Evolutionary conservation across 2,329 filamentous ascomycete species (phyloP).

Genomic region (Sarocladium strictum): DNA sequence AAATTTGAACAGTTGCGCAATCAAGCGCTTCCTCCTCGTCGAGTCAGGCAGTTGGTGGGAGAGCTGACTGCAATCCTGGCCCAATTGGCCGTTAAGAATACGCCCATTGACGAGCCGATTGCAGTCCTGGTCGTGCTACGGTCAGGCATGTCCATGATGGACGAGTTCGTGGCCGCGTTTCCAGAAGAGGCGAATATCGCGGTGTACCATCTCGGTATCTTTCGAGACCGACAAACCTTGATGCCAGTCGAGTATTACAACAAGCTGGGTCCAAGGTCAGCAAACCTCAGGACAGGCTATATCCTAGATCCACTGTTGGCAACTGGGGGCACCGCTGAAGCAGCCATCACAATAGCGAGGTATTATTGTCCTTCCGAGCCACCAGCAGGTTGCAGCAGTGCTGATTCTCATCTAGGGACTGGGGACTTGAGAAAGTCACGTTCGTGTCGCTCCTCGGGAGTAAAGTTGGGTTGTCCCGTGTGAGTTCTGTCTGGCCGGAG

Average conservation of each 20-base stretch:
- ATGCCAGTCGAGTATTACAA: constrained; percentile 67
- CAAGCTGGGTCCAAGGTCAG: constrained; percentile 44
- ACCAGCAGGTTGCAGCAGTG: no score
- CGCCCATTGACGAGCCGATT: constrained; percentile 18
- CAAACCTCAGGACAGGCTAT: constrained; percentile 47
- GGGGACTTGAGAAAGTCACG: constrained; percentile 58
- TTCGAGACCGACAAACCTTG: constrained; percentile 43
- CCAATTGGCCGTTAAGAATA: constrained; percentile 15
- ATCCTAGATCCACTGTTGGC: constrained; percentile 63
- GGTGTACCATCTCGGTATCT: constrained; percentile 52
- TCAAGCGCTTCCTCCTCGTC: background rate
- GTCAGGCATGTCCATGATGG: constrained; percentile 31
- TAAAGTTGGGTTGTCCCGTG: constrained; percentile 44
- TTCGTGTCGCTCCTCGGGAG: constrained; percentile 52
- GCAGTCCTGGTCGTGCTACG: constrained; percentile 28
- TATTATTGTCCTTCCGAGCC: constrained; percentile 9
- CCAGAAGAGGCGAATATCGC: constrained; percentile 19
- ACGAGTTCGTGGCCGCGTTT: constrained; percentile 24
- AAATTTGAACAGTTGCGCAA: constrained; percentile 14
- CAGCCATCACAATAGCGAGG: constrained; percentile 56
- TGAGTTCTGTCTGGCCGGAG: constrained; percentile 47
- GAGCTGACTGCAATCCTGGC: constrained; percentile 18
- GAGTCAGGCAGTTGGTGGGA: background rate
- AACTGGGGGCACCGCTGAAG: constrained; percentile 59
- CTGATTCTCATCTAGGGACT: constrained; percentile 51